phyloP scores from a whole-genome alignment of 2,329 filamentous ascomycete genomes.

The Penicillium griseofulvum region DNA sequence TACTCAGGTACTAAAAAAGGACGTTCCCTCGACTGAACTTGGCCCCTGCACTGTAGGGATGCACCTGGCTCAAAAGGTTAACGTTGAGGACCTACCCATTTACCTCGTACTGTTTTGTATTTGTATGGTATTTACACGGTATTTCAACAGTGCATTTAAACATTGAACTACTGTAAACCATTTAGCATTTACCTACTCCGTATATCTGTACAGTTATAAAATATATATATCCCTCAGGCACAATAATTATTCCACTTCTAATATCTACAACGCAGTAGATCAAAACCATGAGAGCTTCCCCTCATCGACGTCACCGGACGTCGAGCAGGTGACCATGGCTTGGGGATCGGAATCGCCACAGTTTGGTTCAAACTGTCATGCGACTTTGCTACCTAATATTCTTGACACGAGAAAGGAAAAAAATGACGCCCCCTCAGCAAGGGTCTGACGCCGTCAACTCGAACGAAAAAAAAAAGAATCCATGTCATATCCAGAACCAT shows the following conservation, averaged over 20 bases:
- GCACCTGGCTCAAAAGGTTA: conserved; percentile 26
- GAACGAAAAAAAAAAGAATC: background rate
- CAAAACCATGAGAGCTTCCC: background rate
- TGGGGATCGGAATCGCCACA: conserved; percentile 6
- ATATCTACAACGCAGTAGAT: background rate
- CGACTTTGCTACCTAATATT: background rate
- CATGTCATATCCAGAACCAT: background rate
- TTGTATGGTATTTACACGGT: background rate
- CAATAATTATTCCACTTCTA: background rate
- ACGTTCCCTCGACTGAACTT: conserved; percentile 11
- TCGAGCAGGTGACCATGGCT: conserved; percentile 7
- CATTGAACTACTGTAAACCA: background rate
- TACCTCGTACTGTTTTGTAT: background rate
- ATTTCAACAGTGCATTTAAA: background rate
- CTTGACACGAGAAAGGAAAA: background rate
- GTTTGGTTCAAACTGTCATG: conserved; percentile 5
- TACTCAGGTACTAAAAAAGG: conserved; percentile 8
- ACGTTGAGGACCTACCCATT: conserved; percentile 16
- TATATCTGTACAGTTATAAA: too few species aligned
- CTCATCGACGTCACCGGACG: conserved; percentile 7
- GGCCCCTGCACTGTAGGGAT: conserved; percentile 14
- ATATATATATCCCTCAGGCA: too few species aligned
- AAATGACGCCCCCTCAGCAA: conserved; percentile 5
- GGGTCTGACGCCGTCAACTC: background rate
- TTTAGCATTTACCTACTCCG: background rate